phyloP scores from a whole-genome alignment of 371 early-diverging fungal species.

The Mortierella sp. region DNA sequence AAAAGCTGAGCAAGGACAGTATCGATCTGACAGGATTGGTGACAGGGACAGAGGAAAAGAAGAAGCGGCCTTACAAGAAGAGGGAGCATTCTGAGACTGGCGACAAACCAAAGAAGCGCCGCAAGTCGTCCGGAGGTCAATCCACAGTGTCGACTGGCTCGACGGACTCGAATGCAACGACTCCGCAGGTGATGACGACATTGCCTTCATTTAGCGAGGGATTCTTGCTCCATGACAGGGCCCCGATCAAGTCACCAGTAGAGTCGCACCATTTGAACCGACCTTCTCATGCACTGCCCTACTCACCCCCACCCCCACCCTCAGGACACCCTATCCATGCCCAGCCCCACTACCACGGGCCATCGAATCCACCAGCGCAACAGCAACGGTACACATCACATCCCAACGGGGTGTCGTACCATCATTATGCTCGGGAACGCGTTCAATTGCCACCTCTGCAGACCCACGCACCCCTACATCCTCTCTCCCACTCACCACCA shows the following conservation, averaged over 20 bases:
- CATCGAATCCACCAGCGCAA: not conserved
- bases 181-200: conserved; percentile 9
- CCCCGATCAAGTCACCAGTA: conserved; percentile 7
- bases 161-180: conserved; percentile 1
- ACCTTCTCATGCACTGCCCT: conserved; percentile 18
- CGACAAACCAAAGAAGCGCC: conserved; percentile 30
- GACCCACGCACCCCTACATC: conserved; percentile 1
- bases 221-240: conserved; percentile 29
- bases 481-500: conserved; percentile 3
- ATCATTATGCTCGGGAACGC: conserved; percentile 1
- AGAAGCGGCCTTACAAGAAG: conserved; percentile 39
- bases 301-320: not conserved
- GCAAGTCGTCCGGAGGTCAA: conserved; percentile 31
- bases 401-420: not conserved
- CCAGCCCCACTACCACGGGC: conserved; percentile 4
- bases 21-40: conserved; percentile 16
- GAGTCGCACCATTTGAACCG: conserved; percentile 4
- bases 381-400: conserved; percentile 10
- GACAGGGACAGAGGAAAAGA: conserved; percentile 24
- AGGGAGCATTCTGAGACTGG: conserved; percentile 26
- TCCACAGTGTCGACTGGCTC: conserved; percentile 5
- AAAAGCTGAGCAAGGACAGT: conserved; percentile 31
- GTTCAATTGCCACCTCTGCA: conserved; percentile 4
- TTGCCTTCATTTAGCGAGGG: conserved; percentile 48
- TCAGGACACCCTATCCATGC: conserved; percentile 5